Base-by-base conservation (phyloP, 768 basidiomycete genomes). In the Leccinum imitatum region DNA sequence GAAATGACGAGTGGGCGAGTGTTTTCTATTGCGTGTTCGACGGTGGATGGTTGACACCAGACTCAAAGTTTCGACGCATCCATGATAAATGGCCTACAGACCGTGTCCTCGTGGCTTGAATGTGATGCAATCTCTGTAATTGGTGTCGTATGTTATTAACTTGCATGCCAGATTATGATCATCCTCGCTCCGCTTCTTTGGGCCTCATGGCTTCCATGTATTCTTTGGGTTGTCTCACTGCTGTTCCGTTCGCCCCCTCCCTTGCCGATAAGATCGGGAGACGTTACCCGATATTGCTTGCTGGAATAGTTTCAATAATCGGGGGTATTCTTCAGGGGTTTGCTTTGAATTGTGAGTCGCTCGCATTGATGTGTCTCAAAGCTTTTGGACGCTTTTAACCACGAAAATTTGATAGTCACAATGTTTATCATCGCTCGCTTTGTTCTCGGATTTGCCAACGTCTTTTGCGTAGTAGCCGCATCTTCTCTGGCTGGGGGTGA, bases 181-280 rank as follows among this genome's bases (percentile, higher is more conserved):
- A 52, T 33, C 51, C 51, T 31, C 51, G n/a, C 33, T 52, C 51
- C 7, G 19, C 51, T 52, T 52, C 51, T 3, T 21, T 52, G 30
- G 51, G 51, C 1, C 31, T 52, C n/a, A 50, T 61, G 59, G n/a
- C 79, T 14, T 75, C 84, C 2, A 79, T 84, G 65, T 87, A 86
- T 65, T 83, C 84, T 1, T 77, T 87, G n/a, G 86, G 86, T 7
- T 80, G 81, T 3, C 78, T 87, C 31, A 63, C 75, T 19, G 80
- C 82, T 0, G 69, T 87, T 5, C 86, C 86, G 0, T 69, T 84
- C 23, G 66, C 54, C 3, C 50, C 66, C 9, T 41, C 4, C 0
- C 6, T 59, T 17, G 59, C 59, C 27, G 66, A 67, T 30, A 64
- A 46, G 11, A 11, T 59, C 3, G 66, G 66, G 27, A 58, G 66